Base-by-base conservation (phyloP, 2,329 filamentous ascomycete genomes). In the Lomentospora prolificans region DNA sequence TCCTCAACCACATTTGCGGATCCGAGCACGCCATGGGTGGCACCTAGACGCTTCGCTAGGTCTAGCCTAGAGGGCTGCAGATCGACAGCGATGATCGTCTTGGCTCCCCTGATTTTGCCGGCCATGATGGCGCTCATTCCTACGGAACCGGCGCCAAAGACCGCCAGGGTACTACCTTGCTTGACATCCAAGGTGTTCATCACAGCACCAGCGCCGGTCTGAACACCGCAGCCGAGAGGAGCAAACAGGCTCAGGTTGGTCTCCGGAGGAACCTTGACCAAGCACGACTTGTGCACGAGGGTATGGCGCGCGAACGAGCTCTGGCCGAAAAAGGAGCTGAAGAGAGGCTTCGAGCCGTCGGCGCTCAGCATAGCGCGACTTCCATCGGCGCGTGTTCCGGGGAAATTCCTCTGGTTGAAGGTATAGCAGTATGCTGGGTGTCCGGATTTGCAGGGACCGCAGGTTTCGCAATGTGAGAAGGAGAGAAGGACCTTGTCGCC, bases 401-500 rank as follows among this genome's bases (percentile, higher is more conserved):
- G 12, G 64, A 80, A 81, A 63, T 81, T 81, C 59, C 74, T 68
- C 3, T 68, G 64, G 53, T 70, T 71, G 62, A 76, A 80, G n/a
- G 67, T 61, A 51, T 64, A 60, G 66, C 78, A 82, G 63, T 80
- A 73, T 1, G 74, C 73, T 1, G 71, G 71, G 28, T 72, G 69
- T 3, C 70, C 71, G 1, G 65, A 65, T n/a, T 66, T 66, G 64
- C 78, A 81, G 12, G 72, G 67, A n/a, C 72, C 65, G 64, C 78
- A 81, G 3, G 60, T 59, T 3, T 59, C 63, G 59, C 69, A 71
- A 60, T 67, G 65, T 3, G 67, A 65, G 56, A 69, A 71, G 12
- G 68, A 69, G 10, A 71, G 76, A n/a, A 81, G 77, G 25, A 81
- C 76, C 50, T 78, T 75, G 62, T 81, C 78, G 5, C 78, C 77